A percentile compares a stretch with the other conserved stretches of the same genome.
phyloP scores from a whole-genome alignment of 768 basidiomycete species.

The Phanerodontia chrysosporium region DNA sequence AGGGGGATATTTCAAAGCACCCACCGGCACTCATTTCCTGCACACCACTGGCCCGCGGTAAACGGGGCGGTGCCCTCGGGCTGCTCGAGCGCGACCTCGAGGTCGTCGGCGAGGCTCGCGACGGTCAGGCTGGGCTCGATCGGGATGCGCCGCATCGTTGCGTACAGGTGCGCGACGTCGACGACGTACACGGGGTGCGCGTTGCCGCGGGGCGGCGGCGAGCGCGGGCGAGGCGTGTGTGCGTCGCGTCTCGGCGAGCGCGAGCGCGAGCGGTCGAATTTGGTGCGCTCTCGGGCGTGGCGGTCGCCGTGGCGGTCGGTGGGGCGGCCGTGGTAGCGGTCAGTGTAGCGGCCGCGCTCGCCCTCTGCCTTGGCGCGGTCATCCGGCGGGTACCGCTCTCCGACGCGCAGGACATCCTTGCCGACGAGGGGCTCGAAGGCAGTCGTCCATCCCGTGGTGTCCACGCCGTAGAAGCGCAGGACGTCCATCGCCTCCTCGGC shows the following conservation, averaged over 20 bases:
- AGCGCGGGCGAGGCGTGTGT: not conserved
- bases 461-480: slow-evolving; percentile 38
- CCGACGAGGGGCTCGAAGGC: slow-evolving; percentile 28
- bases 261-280: slow-evolving; percentile 10
- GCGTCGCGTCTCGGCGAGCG: slow-evolving; percentile 8
- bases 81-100: slow-evolving; percentile 11
- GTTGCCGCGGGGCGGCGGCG: not conserved
- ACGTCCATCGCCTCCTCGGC: slow-evolving; percentile 35
- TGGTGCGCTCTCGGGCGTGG: not conserved
- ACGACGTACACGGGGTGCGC: slow-evolving; percentile 16
- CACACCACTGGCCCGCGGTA: slow-evolving; percentile 16
- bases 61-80: not conserved
- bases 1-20: too few relatives aligned
- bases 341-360: not conserved
- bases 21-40: slow-evolving; percentile 25
- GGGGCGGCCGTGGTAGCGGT: not conserved
- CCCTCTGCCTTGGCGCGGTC: not conserved
- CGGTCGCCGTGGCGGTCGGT: too few relatives aligned
- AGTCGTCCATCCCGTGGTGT: slow-evolving; percentile 36
- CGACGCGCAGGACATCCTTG: not conserved
- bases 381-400: not conserved
- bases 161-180: slow-evolving; percentile 18
- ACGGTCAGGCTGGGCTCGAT: slow-evolving; percentile 1
- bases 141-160: slow-evolving; percentile 9
- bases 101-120: slow-evolving; percentile 5